phyloP scores from a whole-genome alignment of 306 rosid genomes.

The Casuarina equisetifolia region DNA sequence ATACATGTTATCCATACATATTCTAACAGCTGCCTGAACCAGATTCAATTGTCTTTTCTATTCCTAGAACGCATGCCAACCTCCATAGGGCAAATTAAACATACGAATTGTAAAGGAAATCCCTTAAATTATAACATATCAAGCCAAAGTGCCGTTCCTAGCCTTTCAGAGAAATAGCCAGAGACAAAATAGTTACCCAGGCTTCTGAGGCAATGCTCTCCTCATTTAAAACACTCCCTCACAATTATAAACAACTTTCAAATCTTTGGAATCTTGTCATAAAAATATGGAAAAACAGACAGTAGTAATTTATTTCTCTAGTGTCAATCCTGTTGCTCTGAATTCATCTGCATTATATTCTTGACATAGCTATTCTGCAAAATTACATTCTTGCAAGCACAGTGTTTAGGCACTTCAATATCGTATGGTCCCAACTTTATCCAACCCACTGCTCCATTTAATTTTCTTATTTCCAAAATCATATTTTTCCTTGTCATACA shows the following conservation, averaged over 20 bases:
- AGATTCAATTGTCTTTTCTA: neutral
- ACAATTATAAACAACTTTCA: neutral
- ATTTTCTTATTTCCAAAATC: neutral
- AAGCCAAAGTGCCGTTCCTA: neutral
- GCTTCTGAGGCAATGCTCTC: neutral
- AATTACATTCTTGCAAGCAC: neutral
- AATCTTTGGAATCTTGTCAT: neutral
- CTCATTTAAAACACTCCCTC: neutral
- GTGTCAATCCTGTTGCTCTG: neutral
- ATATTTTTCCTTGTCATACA: neutral
- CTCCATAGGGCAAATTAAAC: neutral
- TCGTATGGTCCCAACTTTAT: neutral
- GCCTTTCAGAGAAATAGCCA: neutral
- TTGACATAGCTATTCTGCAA: neutral
- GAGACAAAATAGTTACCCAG: neutral
- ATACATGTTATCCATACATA: neutral
- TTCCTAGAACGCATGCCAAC: conserved; percentile 3
- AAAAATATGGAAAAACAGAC: neutral
- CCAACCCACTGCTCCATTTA: neutral
- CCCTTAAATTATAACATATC: neutral
- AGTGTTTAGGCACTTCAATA: neutral
- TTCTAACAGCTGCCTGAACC: neutral
- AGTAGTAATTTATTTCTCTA: neutral
- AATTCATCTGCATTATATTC: neutral
- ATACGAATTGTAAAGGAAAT: neutral